These are phyloP conservation scores for Forsythia suspensa DNA, from an alignment of 257 asterid species.

Conservation along the genomic window DNA sequence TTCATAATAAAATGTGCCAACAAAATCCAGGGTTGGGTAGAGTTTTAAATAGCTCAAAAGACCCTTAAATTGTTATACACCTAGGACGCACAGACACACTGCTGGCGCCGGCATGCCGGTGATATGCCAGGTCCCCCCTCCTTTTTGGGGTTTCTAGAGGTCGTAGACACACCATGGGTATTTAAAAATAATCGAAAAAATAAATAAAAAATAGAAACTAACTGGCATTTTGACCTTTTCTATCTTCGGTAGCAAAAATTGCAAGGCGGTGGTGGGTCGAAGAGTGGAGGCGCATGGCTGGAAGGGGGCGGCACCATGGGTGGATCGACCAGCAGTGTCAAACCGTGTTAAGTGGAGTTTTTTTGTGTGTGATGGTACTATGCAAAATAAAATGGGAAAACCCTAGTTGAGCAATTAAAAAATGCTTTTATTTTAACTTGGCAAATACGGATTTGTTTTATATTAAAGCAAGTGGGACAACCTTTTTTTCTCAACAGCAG, in stretches of 20 bases:
- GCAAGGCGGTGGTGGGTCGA: neutral
- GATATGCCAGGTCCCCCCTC: neutral
- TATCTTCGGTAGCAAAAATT: neutral
- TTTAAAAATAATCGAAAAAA: neutral
- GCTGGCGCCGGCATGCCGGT: neutral
- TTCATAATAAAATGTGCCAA: neutral
- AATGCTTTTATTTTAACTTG: neutral
- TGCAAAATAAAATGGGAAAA: neutral
- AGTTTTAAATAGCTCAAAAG: neutral
- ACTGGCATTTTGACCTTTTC: neutral
- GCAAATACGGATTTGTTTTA: neutral
- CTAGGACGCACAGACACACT: neutral
- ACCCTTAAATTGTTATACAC: neutral
- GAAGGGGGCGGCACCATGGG: neutral
- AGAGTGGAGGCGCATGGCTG: neutral
- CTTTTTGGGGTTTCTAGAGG: neutral
- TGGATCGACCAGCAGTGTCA: neutral
- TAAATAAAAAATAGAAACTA: neutral
- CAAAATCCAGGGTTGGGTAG: neutral
- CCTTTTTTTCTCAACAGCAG: neutral
- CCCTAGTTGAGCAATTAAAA: neutral
- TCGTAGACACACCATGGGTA: neutral
- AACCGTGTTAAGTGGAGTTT: neutral
- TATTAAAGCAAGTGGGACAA: neutral
- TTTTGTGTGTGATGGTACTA: neutral